Evolutionary conservation across 2,329 filamentous ascomycete genomes (phyloP).

Genomic region (Colletotrichum cordylinicola): DNA sequence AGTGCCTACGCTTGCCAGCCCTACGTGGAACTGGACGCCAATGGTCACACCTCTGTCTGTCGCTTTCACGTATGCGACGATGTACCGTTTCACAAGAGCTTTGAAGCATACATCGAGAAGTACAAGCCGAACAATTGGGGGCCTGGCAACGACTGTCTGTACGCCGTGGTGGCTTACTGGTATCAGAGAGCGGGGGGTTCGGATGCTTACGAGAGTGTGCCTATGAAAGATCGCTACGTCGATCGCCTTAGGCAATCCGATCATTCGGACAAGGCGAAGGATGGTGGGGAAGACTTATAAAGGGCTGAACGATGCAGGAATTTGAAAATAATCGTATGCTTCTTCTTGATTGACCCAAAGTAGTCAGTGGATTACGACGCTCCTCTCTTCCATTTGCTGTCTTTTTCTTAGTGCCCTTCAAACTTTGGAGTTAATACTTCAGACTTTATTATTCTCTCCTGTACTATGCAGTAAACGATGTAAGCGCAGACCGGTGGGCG

Average conservation of each 20-base stretch:
- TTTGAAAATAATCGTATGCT: background rate
- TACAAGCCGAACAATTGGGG: constrained; percentile 18
- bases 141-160: background rate
- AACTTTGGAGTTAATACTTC: background rate
- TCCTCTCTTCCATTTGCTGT: background rate
- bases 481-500: background rate
- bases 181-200: background rate
- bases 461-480: background rate
- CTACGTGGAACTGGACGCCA: constrained; percentile 7
- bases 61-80: constrained; percentile 18
- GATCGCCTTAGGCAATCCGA: background rate
- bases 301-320: background rate
- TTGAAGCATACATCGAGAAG: constrained; percentile 17
- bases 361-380: background rate
- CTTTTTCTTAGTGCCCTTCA: background rate
- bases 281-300: background rate
- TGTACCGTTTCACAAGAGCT: constrained; percentile 12
- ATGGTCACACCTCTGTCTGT: constrained; percentile 17
- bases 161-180: constrained; percentile 15
- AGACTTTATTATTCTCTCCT: background rate
- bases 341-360: background rate
- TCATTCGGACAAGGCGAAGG: background rate
- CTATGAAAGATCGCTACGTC: background rate
- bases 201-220: background rate
- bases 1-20: constrained; percentile 17